Conservation (phyloP, 768 basidiomycete genomes). For the Lentinula detonsa region DNA sequence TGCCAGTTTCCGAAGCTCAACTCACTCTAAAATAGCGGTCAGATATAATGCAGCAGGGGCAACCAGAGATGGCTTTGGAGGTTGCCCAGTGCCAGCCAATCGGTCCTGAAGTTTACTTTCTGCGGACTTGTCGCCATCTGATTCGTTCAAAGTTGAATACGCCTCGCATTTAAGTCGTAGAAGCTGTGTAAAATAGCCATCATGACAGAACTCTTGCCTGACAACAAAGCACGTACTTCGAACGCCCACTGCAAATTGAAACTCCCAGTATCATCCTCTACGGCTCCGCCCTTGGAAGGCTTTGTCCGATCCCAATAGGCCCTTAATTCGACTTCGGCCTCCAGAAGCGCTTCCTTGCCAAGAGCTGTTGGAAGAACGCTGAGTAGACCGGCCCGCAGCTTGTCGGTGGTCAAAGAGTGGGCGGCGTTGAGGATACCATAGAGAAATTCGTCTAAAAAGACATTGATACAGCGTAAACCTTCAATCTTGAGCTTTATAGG, state of each 20-base stretch:
- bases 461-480: constrained; percentile 75
- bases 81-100: constrained; percentile 43
- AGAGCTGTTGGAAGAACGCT: constrained; percentile 72
- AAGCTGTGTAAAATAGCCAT: constrained; percentile 36
- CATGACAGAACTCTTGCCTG: constrained; percentile 1
- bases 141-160: constrained; percentile 79
- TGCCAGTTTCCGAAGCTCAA: constrained; percentile 17
- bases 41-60: constrained; percentile 85
- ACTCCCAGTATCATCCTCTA: constrained; percentile 47
- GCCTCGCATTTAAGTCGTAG: constrained; percentile 84
- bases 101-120: constrained; percentile 59
- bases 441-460: constrained; percentile 79
- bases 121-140: constrained; percentile 66
- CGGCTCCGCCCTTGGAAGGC: constrained; percentile 20
- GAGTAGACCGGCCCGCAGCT: constrained; percentile 65
- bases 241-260: constrained; percentile 73
- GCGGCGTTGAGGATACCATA: constrained; percentile 63
- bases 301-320: constrained; percentile 82
- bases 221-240: constrained; percentile 45
- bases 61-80: constrained; percentile 51
- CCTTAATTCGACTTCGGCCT: constrained; percentile 88
- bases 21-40: constrained; percentile 91
- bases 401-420: constrained; percentile 66
- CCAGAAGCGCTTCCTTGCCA: constrained; percentile 87
- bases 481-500: constrained; percentile 81